Evolutionary conservation across 352 stramenopile species (phyloP), one percentile per base, ranked within the genome.

Genomic region (Pythium dissimile): DNA sequence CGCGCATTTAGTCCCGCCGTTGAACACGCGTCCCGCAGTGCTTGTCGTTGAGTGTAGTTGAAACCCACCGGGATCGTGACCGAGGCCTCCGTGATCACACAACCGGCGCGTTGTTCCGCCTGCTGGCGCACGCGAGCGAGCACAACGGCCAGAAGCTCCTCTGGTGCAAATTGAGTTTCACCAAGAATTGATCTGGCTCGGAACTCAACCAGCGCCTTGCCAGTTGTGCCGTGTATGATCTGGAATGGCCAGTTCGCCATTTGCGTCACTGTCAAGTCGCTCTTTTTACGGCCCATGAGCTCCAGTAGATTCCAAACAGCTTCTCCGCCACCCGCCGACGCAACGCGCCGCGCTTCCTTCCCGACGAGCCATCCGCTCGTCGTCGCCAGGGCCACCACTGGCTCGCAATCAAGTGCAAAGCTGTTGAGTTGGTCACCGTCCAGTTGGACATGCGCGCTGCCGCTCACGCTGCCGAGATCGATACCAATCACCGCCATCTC

Each of bases 141-240:
- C 20, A 81, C 49, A 18, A 77, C 65, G 4, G 73, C 73, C 21
- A 70, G 46, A n/a, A 85, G 21, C 60, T 85, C 71, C 41, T 85
- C 75, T 0, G 75, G 75, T 13, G 20, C 54, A 48, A 30, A 74
- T 18, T n/a, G n/a, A n/a, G n/a, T n/a, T n/a, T n/a, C n/a, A n/a
- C n/a, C n/a, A n/a, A n/a, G n/a, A n/a, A n/a, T n/a, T n/a, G 8
- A 21, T 38, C 5, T 35, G 13, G 15, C 16, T 2, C 41, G 48
- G 44, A 66, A 67, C 39, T 77, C 71, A 0, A 85, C 34, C 0
- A 80, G 28, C 5, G 47, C 73, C 50, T 79, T 82, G 15, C 52
- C 73, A 31, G 38, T 54, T 15, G 58, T 32, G 2, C 66, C 72
- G 3, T 54, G 13, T 8, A 53, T 62, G 13, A 80, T 47, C 1